Base-by-base conservation (phyloP, 1,284 basidiomycete genomes). In the Cryptococcus amylolentus region DNA sequence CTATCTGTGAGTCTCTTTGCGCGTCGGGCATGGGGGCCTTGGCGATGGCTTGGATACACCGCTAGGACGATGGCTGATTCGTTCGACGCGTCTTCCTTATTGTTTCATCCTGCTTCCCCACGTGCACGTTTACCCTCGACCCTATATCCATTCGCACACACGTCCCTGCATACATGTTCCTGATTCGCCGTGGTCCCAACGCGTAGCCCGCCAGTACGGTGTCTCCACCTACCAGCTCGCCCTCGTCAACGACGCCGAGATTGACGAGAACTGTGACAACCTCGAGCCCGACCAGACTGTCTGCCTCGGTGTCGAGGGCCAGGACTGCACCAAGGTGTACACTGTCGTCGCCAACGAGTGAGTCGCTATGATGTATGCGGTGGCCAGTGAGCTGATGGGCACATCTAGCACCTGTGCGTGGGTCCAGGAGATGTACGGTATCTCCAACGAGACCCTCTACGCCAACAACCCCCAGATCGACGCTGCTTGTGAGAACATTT, bases 221-320 rank as follows among this genome's bases (percentile, higher is more conserved):
- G 73, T 74, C 56, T 76, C 77, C 40, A 79, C 77, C 20, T 79
- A 76, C 70, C 77, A 79, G 65, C 71, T 79, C 58, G 76, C 77
- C 43, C 66, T 77, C 54, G 71, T 73, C 49, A 78, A 78, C 71
- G 69, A 73, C 51, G 68, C 68, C 44, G 57, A 61, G 46, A 70
- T 78, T 57, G 67, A 75, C 58, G 69, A 72, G 37, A 66, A 66
- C 52, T 79, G 77, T 63, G 70, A 75, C 58, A 76, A 79, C 69
- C 69, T 79, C 40, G 47, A 64, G 52, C 65, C 72, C n/a, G 67
- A 63, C 57, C 60, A 69, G 54, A 62, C 58, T 37, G 62, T 79
- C 56, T 79, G 77, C 63, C 71, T 79, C 59, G 77, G 77, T 61
- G 55, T 69, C 59, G 57, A 57, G 31, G 69, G 63, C 35, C 55